Percentiles rank a stretch among this genome's conserved stretches.
Conservation (phyloP, 352 stramenopile species). For the Phytopythium montanum region DNA sequence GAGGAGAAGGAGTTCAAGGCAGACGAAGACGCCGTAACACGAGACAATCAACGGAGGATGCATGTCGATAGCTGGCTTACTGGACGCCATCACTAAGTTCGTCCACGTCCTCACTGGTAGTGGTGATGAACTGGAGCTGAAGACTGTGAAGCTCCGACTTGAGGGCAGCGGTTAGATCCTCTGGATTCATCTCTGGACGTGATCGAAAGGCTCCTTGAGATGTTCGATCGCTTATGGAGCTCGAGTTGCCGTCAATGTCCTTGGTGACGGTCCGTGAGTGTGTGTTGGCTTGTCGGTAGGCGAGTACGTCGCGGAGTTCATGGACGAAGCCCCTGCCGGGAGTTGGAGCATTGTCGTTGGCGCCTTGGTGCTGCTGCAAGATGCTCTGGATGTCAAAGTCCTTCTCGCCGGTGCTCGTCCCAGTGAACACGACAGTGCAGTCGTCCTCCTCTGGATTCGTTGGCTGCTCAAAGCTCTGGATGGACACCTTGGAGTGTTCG, state of each 20-base stretch:
- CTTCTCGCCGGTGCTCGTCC: constrained; percentile 66
- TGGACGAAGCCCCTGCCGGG: constrained; percentile 33
- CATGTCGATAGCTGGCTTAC: constrained; percentile 3
- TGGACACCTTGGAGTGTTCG: neutral
- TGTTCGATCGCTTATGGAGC: neutral
- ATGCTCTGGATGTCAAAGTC: constrained; percentile 54
- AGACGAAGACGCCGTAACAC: constrained; percentile 1
- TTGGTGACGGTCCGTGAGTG: constrained; percentile 24
- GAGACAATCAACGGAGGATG: constrained; percentile 5
- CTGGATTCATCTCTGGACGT: neutral
- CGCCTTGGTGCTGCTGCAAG: constrained; percentile 32
- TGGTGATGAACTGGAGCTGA: neutral
- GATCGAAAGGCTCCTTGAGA: neutral
- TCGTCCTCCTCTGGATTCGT: constrained; percentile 9
- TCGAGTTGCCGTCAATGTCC: constrained; percentile 35
- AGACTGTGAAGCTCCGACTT: constrained; percentile 6
- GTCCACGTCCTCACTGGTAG: neutral
- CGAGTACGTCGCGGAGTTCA: constrained; percentile 54
- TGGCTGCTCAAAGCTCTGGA: neutral
- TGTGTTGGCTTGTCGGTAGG: constrained; percentile 29
- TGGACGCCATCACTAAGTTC: neutral
- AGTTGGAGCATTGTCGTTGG: constrained; percentile 2
- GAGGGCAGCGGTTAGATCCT: constrained; percentile 1
- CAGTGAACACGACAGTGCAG: constrained; percentile 60
- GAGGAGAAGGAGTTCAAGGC: neutral